Conservation (phyloP, 768 basidiomycete genomes). For the Cystofilobasidium ferigula region DNA sequence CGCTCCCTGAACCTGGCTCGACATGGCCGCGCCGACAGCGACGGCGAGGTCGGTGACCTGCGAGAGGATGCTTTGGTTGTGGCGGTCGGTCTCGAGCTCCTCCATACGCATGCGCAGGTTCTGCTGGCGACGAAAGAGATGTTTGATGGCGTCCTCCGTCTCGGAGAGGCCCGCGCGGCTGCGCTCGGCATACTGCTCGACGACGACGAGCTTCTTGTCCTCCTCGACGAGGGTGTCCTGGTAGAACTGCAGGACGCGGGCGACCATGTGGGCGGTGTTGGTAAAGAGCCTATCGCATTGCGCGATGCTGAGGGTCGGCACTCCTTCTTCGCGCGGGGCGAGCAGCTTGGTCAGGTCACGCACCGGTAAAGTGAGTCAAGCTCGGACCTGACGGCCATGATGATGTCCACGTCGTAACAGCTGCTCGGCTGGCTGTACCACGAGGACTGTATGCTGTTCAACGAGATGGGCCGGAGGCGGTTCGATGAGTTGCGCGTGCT, state of each 20-base stretch:
- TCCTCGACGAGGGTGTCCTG: background rate
- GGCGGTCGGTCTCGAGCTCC: background rate
- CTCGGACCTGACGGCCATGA: background rate
- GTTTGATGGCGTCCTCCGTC: background rate
- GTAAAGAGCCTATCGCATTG: constrained; percentile 4
- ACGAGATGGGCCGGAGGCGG: background rate
- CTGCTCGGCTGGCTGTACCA: constrained; percentile 1
- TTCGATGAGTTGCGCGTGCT: constrained; percentile 3
- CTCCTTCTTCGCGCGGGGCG: background rate
- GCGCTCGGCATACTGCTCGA: background rate
- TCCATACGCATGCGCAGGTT: background rate
- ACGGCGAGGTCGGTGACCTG: background rate
- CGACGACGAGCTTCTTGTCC: background rate
- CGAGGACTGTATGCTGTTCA: background rate
- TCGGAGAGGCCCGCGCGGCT: background rate
- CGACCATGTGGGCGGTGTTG: constrained; percentile 16
- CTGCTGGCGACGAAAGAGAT: background rate
- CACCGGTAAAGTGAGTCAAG: background rate
- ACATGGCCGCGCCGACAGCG: background rate
- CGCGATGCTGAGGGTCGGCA: background rate
- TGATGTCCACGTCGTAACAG: background rate
- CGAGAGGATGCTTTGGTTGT: background rate
- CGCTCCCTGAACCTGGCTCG: background rate
- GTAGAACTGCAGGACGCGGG: constrained; percentile 11
- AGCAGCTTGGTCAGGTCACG: background rate